phyloP scores from a whole-genome alignment of 495 filamentous ascomycete genomes.

The Lasiosphaeria ovina region DNA sequence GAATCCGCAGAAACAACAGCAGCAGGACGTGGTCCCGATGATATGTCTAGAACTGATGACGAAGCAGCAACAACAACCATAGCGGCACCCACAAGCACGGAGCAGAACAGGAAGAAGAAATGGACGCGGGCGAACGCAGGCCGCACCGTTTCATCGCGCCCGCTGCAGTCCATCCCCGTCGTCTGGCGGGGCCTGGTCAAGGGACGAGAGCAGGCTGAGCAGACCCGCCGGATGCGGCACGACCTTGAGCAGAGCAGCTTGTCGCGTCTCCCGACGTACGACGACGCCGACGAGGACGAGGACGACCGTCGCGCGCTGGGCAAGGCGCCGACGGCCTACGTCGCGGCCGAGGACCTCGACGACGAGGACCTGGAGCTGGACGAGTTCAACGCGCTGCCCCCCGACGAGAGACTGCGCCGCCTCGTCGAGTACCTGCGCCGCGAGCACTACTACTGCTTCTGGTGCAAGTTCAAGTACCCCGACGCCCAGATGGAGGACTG shows the following conservation, averaged over 20 bases:
- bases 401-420: constrained; percentile 59
- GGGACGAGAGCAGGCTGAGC: constrained; percentile 67
- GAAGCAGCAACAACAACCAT: background rate
- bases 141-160: constrained; percentile 44
- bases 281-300: constrained; percentile 51
- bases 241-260: constrained; percentile 61
- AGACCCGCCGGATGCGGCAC: constrained; percentile 62
- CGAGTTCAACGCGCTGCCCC: constrained; percentile 70
- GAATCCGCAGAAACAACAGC: too few species aligned
- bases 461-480: constrained; percentile 83
- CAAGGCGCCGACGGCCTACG: constrained; percentile 34
- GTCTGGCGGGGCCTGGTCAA: constrained; percentile 75
- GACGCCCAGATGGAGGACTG: constrained; percentile 78
- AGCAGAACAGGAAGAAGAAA: constrained; percentile 14
- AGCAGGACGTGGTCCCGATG: background rate
- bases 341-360: constrained; percentile 67
- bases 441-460: constrained; percentile 84
- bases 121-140: constrained; percentile 37
- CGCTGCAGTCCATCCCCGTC: constrained; percentile 64
- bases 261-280: constrained; percentile 48
- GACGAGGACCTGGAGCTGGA: constrained; percentile 83
- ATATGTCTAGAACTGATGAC: constrained; percentile 9
- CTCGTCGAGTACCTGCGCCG: constrained; percentile 68
- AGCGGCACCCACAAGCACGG: constrained; percentile 16
- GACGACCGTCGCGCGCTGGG: constrained; percentile 51